These are phyloP conservation scores for Vitis labrusca DNA, from an alignment of 164 flowering plant genomes.

Conservation along the genomic window DNA sequence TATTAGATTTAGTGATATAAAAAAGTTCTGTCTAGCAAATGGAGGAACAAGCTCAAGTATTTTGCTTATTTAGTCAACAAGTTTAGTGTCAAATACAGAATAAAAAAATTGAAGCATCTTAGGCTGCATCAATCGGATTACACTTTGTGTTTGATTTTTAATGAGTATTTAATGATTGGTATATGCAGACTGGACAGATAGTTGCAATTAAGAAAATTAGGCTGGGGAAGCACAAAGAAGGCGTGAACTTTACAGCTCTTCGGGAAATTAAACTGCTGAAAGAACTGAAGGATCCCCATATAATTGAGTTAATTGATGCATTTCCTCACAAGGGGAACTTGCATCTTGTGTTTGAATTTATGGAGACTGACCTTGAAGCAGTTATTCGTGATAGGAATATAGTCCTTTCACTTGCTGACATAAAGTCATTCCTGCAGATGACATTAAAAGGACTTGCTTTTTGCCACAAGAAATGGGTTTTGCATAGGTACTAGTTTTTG, in stretches of 20 bases:
- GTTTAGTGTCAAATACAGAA: too few relatives aligned
- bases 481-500: conserved; percentile 63
- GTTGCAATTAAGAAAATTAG: conserved; percentile 98
- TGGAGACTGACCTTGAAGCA: conserved; percentile 98
- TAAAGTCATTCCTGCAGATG: conserved; percentile 91
- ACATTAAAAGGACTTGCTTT: conserved; percentile 87
- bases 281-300: conserved; percentile 88
- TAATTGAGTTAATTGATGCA: conserved; percentile 90
- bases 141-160: not conserved
- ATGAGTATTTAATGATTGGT: not conserved
- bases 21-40: too few relatives aligned
- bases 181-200: conserved; percentile 69
- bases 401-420: conserved; percentile 87
- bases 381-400: conserved; percentile 91
- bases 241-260: conserved; percentile 92
- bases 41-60: too few relatives aligned
- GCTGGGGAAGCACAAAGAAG: conserved; percentile 90
- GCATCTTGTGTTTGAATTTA: conserved; percentile 95
- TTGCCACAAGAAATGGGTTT: conserved; percentile 96
- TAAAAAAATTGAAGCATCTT: too few relatives aligned
- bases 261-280: conserved; percentile 92
- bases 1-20: too few relatives aligned
- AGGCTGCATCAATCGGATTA: not conserved
- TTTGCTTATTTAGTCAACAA: too few relatives aligned
- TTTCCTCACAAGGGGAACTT: conserved; percentile 94